Evolutionary conservation across 2,329 filamentous ascomycete genomes (phyloP).

Genomic region (Magnaporthiopsis rhizophila): DNA sequence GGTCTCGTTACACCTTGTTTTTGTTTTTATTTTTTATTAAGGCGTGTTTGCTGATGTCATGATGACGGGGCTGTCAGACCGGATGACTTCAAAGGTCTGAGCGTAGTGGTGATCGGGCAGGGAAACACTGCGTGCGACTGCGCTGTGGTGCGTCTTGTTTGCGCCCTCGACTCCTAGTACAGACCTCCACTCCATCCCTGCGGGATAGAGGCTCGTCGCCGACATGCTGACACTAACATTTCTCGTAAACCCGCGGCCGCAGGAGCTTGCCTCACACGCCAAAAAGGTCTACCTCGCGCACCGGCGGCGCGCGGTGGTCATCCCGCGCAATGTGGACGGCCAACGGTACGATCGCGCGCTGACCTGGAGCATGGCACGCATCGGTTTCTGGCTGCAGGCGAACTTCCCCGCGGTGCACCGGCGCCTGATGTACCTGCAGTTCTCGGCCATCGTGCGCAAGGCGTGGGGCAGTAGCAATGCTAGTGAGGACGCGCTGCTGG

Average conservation of each 20-base stretch:
- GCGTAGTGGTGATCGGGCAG: constrained; percentile 13
- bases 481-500: constrained; percentile 19
- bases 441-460: background rate
- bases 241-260: background rate
- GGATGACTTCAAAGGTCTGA: constrained; percentile 10
- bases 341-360: constrained; percentile 3
- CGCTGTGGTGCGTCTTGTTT: constrained; percentile 5
- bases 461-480: background rate
- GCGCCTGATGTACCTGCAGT: constrained; percentile 5
- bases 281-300: constrained; percentile 13
- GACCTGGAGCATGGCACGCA: background rate
- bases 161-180: background rate
- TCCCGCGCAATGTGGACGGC: constrained; percentile 18
- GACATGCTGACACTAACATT: background rate
- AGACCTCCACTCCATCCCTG: background rate
- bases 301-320: constrained; percentile 12
- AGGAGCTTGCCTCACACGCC: constrained; percentile 10
- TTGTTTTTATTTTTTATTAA: too few species aligned
- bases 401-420: constrained; percentile 1
- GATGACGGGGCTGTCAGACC: constrained; percentile 5
- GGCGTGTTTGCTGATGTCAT: background rate
- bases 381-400: background rate
- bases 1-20: background rate
- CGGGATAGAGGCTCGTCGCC: too few species aligned
- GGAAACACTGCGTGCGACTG: constrained; percentile 13